Evolutionary conservation across 2,329 filamentous ascomycete genomes (phyloP).

Genomic region (Trichoderma sp.): DNA sequence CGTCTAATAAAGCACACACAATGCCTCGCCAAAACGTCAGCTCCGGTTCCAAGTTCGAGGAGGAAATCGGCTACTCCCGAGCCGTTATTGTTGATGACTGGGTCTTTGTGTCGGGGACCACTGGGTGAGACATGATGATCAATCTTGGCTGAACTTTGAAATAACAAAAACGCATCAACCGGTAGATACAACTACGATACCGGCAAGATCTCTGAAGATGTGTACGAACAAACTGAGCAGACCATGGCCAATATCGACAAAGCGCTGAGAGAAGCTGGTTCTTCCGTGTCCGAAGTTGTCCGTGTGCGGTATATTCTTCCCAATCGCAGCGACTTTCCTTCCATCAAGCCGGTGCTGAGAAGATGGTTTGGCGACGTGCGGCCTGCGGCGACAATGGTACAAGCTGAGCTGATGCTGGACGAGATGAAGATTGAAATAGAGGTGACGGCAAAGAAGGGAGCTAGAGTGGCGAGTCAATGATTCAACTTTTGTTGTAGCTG

Average conservation of each 20-base stretch:
- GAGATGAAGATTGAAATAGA: slow-evolving; percentile 52
- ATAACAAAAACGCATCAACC: background rate
- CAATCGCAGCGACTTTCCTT: slow-evolving; percentile 51
- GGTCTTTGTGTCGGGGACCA: slow-evolving; percentile 59
- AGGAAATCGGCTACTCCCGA: slow-evolving; percentile 58
- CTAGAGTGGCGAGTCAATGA: slow-evolving; percentile 13
- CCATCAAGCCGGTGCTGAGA: slow-evolving; percentile 54
- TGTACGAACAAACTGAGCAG: slow-evolving; percentile 55
- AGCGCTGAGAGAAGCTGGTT: slow-evolving; percentile 51
- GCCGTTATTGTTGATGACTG: slow-evolving; percentile 56
- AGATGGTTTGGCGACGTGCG: slow-evolving; percentile 55
- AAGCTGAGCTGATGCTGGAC: slow-evolving; percentile 56
- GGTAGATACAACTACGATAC: slow-evolving; percentile 56
- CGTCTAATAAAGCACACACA: slow-evolving; percentile 17
- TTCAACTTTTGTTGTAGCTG: background rate
- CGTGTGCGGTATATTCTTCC: slow-evolving; percentile 58
- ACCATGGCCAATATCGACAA: slow-evolving; percentile 51
- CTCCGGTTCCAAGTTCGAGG: slow-evolving; percentile 57
- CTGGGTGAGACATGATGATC: slow-evolving; percentile 47
- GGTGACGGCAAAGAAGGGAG: slow-evolving; percentile 46
- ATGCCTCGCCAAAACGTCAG: slow-evolving; percentile 49
- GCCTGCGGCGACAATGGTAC: slow-evolving; percentile 59
- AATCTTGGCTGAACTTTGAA: background rate
- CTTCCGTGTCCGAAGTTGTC: slow-evolving; percentile 52
- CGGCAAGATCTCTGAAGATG: slow-evolving; percentile 48